Base-by-base conservation (phyloP, 208 protist species). In the Endotrypanum monterogeii region DNA sequence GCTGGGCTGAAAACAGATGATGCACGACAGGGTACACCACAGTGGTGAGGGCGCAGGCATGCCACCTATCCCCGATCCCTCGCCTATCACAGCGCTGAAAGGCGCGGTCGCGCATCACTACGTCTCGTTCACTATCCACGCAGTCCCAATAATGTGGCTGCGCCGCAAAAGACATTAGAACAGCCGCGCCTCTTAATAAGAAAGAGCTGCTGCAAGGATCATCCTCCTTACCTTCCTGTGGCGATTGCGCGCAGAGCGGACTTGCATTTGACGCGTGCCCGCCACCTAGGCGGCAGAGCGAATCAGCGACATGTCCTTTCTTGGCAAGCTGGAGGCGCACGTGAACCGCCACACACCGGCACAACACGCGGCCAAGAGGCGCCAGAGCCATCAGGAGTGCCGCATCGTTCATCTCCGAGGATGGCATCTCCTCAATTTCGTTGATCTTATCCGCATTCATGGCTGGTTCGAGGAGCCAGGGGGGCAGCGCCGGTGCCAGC, bases 131-230 rank as follows among this genome's bases (percentile, higher is more conserved):
- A 65, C 60, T 48, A 37, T n/a, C 37, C 6, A 7, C 28, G 25
- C 32, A 65, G 37, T 65, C 37, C 60, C 60, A 65, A 39, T 32
- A 23, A 11, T 28, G 37, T 46, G 5, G 37, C 68, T 60, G 55
- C 32, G 57, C 66, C 18, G 65, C 51, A 51, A 80, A 74, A 6
- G 75, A 65, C 23, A 74, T 62, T 16, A 81, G 28, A 65, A 76
- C 35, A 35, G 71, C 63, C 16, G 66, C 76, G 7, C 71, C 63
- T n/a, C 70, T n/a, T n/a, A 56, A 48, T 18, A 76, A 54, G 30
- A 69, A 70, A 1, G 71, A 51, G 20, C 32, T 50, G 32, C 44
- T 41, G 5, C 51, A n/a, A 25, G 35, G 39, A n/a, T 68, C 63
- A 54, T 32, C 61, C 14, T 5, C 41, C 20, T 25, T 16, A 25